Conservation (phyloP, 345 rosid species). For the Corchorus capsularis region DNA sequence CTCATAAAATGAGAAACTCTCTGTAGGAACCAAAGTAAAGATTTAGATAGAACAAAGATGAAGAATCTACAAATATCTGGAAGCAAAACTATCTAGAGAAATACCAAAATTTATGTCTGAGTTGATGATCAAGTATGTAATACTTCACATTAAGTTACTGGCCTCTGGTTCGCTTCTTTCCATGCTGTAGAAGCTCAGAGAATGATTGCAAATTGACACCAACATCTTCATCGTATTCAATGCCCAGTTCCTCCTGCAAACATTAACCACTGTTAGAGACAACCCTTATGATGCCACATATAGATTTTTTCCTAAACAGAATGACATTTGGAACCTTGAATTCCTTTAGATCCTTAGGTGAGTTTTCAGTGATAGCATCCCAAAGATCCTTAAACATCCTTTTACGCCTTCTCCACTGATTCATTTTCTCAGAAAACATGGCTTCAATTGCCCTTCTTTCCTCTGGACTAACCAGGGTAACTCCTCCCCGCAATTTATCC, state of each 20-base stretch:
- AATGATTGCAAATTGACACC: constrained; percentile 68
- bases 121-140: constrained; percentile 14
- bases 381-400: constrained; percentile 93
- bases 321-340: constrained; percentile 55
- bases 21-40: constrained; percentile 7
- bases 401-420: constrained; percentile 87
- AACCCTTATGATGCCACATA: constrained; percentile 9
- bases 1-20: constrained; percentile 11
- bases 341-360: constrained; percentile 76
- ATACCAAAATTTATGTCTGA: constrained; percentile 1
- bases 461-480: constrained; percentile 80
- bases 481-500: constrained; percentile 67
- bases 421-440: constrained; percentile 58
- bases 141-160: constrained; percentile 33
- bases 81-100: constrained; percentile 10
- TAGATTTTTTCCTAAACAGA: constrained; percentile 7
- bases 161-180: constrained; percentile 56
- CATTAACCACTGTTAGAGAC: constrained; percentile 20
- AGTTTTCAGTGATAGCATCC: constrained; percentile 90
- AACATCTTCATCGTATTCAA: constrained; percentile 88
- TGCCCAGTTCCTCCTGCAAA: constrained; percentile 86
- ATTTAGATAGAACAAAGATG: constrained; percentile 20
- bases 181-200: constrained; percentile 54
- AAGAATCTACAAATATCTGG: constrained; percentile 30
- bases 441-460: constrained; percentile 66